These are phyloP conservation scores for Venturia effusa DNA, from an alignment of 2,329 filamentous ascomycete genomes.

Conservation along the genomic window DNA sequence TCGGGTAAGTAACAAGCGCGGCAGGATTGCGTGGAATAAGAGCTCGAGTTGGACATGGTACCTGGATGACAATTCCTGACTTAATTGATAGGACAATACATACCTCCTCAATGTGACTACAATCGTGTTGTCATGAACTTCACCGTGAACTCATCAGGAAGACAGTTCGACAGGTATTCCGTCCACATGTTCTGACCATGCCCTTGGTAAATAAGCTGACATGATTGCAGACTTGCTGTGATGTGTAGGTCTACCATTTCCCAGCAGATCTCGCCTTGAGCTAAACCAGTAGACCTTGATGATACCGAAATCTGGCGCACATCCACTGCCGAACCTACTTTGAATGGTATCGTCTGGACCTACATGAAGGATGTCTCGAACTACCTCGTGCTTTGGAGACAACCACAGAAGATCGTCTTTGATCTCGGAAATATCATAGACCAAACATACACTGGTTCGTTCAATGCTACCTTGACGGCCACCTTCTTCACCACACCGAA, in stretches of 20 bases:
- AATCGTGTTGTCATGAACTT: slow-evolving; percentile 68
- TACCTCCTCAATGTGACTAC: slow-evolving; percentile 58
- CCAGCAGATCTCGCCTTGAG: slow-evolving; percentile 21
- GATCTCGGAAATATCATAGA: slow-evolving; percentile 66
- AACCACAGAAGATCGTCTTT: slow-evolving; percentile 65
- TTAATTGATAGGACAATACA: slow-evolving; percentile 45
- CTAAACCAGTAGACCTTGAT: slow-evolving; percentile 63
- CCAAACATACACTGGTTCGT: slow-evolving; percentile 58
- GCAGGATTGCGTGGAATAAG: not conserved
- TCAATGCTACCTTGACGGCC: slow-evolving; percentile 64
- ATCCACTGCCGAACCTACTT: slow-evolving; percentile 68
- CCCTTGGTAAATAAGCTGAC: not conserved
- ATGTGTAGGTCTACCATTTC: not conserved
- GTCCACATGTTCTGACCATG: not conserved
- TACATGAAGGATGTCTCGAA: slow-evolving; percentile 71
- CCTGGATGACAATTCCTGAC: not conserved
- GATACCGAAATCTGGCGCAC: slow-evolving; percentile 76
- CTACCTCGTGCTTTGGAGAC: slow-evolving; percentile 57
- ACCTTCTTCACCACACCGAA: slow-evolving; percentile 46
- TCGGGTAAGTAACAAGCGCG: slow-evolving; percentile 43
- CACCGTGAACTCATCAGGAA: slow-evolving; percentile 58
- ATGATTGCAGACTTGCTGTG: not conserved
- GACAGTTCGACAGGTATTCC: slow-evolving; percentile 51
- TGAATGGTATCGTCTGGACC: slow-evolving; percentile 60
- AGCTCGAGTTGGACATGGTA: not conserved